A percentile compares a stretch with the other conserved stretches of the same genome.
Conservation (phyloP, 257 asterid species). For the Plantago ovata region DNA sequence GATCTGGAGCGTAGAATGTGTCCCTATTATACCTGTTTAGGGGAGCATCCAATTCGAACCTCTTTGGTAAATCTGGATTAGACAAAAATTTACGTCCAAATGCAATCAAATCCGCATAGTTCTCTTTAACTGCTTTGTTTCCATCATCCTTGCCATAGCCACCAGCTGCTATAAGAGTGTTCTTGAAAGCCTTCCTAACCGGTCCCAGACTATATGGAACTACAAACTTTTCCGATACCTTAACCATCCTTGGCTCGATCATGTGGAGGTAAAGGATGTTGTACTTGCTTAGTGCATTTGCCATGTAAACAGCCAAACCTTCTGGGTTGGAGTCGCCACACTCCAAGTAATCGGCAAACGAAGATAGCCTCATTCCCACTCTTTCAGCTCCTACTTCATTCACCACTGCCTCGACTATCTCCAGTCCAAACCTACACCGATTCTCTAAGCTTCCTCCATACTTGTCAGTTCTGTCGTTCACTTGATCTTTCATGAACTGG, state of each 20-base stretch:
- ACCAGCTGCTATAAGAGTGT: slow-evolving; percentile 57
- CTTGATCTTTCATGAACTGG: slow-evolving; percentile 41
- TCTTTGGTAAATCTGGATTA: slow-evolving; percentile 59
- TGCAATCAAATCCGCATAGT: slow-evolving; percentile 53
- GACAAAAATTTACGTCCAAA: slow-evolving; percentile 68
- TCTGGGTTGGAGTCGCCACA: slow-evolving; percentile 26
- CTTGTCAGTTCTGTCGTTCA: slow-evolving; percentile 37
- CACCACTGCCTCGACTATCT: slow-evolving; percentile 28
- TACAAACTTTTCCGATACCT: neutral
- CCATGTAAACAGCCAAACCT: slow-evolving; percentile 38
- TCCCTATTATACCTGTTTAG: slow-evolving; percentile 47
- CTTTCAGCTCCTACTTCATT: slow-evolving; percentile 34
- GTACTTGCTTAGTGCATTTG: slow-evolving; percentile 25
- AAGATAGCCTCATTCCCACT: slow-evolving; percentile 41
- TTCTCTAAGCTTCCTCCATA: slow-evolving; percentile 44
- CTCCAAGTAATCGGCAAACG: slow-evolving; percentile 27
- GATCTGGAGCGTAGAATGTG: slow-evolving; percentile 61
- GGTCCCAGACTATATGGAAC: slow-evolving; percentile 16
- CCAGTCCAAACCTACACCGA: slow-evolving; percentile 34
- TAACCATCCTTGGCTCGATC: slow-evolving; percentile 35
- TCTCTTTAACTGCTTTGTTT: slow-evolving; percentile 32
- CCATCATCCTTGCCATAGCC: slow-evolving; percentile 51
- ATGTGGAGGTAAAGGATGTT: slow-evolving; percentile 41
- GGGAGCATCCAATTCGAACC: slow-evolving; percentile 47
- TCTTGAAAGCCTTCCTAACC: slow-evolving; percentile 45